phyloP scores from a whole-genome alignment of 495 filamentous ascomycete genomes.

The Hypoxylon fragiforme region DNA sequence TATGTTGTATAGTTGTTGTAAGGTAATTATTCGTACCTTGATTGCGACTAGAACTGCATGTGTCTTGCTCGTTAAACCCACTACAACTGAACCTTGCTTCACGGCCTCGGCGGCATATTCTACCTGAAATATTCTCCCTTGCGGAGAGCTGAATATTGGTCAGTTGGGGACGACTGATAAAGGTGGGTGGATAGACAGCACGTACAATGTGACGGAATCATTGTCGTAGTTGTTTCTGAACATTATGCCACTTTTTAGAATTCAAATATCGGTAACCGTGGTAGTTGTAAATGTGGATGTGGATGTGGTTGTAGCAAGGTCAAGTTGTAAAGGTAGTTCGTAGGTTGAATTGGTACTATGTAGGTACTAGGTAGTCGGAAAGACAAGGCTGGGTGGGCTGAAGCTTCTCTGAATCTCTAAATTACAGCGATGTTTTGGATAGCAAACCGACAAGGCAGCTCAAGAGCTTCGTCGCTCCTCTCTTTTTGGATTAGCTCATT shows the following conservation, averaged over 20 bases:
- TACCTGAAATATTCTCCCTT: constrained; percentile 99
- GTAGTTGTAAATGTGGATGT: neutral
- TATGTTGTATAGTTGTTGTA: neutral
- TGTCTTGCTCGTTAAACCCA: constrained; percentile 95
- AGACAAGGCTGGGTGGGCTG: constrained; percentile 29
- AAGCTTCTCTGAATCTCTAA: constrained; percentile 13
- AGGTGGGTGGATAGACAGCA: constrained; percentile 22
- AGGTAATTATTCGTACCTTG: constrained; percentile 71
- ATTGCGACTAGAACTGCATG: constrained; percentile 94
- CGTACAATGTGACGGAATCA: constrained; percentile 98
- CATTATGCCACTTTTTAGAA: constrained; percentile 60
- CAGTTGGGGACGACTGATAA: constrained; percentile 27
- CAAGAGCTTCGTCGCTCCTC: constrained; percentile 41
- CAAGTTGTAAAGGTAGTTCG: constrained; percentile 33
- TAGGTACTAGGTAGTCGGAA: constrained; percentile 9
- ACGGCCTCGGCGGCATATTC: constrained; percentile 99
- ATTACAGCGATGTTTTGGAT: constrained; percentile 15
- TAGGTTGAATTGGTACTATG: constrained; percentile 19
- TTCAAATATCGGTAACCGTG: neutral
- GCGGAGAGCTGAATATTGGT: constrained; percentile 73
- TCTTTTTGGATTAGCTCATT: constrained; percentile 26
- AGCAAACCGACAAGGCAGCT: constrained; percentile 37
- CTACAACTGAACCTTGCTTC: constrained; percentile 97
- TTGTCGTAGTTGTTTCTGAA: constrained; percentile 99
- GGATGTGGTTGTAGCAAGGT: constrained; percentile 23